phyloP scores from a whole-genome alignment of 352 stramenopile genomes.

The Globisporangium sylvaticum region DNA sequence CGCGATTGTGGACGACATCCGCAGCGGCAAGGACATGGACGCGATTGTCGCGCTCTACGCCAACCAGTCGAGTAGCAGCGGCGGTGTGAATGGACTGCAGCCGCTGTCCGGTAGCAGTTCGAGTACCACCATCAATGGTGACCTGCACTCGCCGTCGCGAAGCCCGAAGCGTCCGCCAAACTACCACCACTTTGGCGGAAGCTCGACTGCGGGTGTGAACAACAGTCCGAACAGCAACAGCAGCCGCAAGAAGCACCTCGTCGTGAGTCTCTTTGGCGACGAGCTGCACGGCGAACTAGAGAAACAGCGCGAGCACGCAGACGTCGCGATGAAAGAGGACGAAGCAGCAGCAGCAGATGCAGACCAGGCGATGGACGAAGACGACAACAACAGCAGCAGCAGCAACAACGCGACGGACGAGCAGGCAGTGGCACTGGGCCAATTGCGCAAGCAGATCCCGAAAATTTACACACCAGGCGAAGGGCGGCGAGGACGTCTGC shows the following conservation, averaged over 20 bases:
- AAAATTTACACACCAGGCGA: constrained; percentile 73
- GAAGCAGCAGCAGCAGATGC: constrained; percentile 11
- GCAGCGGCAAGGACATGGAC: constrained; percentile 67
- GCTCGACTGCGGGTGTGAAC: constrained; percentile 14
- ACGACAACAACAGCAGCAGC: constrained; percentile 7
- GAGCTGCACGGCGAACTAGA: constrained; percentile 44
- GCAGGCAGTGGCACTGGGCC: neutral
- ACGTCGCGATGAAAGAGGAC: constrained; percentile 39
- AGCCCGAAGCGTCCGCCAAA: constrained; percentile 81
- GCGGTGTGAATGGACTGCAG: neutral
- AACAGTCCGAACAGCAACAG: constrained; percentile 35
- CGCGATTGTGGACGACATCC: constrained; percentile 70
- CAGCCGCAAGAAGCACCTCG: constrained; percentile 52
- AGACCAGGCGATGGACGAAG: constrained; percentile 34
- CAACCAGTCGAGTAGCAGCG: constrained; percentile 3
- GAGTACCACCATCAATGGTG: neutral
- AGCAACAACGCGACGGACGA: neutral
- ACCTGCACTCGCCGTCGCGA: constrained; percentile 38
- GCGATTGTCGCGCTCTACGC: constrained; percentile 27
- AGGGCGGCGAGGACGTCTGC: constrained; percentile 46
- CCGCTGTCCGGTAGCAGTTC: neutral
- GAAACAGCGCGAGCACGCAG: constrained; percentile 12
- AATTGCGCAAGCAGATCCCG: constrained; percentile 41
- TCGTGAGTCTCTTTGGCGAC: constrained; percentile 77
- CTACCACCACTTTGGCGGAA: constrained; percentile 59